Conservation (phyloP, 139 green algal genomes). For the Closterium sp. region DNA sequence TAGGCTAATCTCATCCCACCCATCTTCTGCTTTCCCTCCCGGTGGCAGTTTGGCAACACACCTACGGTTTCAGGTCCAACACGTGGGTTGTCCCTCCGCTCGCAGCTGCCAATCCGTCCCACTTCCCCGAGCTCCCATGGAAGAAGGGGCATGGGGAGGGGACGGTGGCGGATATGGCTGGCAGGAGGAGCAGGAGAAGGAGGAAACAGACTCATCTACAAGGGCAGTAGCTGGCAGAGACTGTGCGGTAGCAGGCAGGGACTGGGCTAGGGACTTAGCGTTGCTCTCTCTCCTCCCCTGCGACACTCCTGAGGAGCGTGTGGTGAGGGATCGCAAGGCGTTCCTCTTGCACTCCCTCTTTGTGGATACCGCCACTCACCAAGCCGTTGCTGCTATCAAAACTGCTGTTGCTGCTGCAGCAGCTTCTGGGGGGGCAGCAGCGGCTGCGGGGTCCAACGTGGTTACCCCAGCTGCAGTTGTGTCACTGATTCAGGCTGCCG, state of each 20-base stretch:
- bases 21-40: neutral
- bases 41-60: slow-evolving; percentile 47
- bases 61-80: slow-evolving; percentile 52
- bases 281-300: slow-evolving; percentile 20
- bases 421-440: neutral
- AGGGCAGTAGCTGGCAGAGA: too few relatives aligned
- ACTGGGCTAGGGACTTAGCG: slow-evolving; percentile 27
- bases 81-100: slow-evolving; percentile 53
- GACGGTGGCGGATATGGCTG: slow-evolving; percentile 32
- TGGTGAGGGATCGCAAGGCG: slow-evolving; percentile 41
- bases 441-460: neutral
- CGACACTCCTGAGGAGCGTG: slow-evolving; percentile 34
- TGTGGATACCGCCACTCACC: slow-evolving; percentile 28
- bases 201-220: neutral
- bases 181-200: neutral
- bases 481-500: neutral
- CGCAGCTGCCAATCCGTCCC: slow-evolving; percentile 6
- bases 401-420: neutral
- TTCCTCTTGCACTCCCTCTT: slow-evolving; percentile 51
- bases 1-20: too few relatives aligned
- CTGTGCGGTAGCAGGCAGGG: neutral
- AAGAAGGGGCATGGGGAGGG: slow-evolving; percentile 34
- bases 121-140: slow-evolving; percentile 21
- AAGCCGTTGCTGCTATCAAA: slow-evolving; percentile 28
- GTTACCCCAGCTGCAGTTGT: neutral